Base-by-base conservation (phyloP, 805 yeast genomes). In the Scheffersomyces coipomensis region DNA sequence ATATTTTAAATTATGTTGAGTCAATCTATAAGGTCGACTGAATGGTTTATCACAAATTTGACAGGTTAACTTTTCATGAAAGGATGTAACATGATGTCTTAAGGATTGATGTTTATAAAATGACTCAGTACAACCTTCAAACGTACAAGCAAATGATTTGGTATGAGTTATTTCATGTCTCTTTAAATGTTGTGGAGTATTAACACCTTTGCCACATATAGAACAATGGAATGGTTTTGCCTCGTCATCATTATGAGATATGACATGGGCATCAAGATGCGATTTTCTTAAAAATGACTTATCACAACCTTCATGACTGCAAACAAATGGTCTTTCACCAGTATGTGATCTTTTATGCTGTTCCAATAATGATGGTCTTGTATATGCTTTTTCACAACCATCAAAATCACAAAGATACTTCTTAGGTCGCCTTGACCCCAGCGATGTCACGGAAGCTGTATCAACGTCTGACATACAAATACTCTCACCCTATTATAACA, bases 161-260 rank as follows among this genome's bases (percentile, higher is more conserved):
- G 80, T 79, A 57, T 93, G 98, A 2, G 95, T 84, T 27, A 77
- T 73, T 61, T 83, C 88, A 58, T 93, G 99, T 38, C 96, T 73
- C 45, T 74, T 78, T 40, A 88, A 67, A 54, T 90, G 97, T 62
- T 93, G 98, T 37, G 58, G 59, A 0, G 96, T 75, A 37, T 81
- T 83, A 37, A 86, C 83, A 3, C 96, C 96, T 59, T 88, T 89
- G 1, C 83, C 82, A 56, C 99, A 93, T 1, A 72, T 56, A 0
- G 79, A 59, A 53, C 98, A 90, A 30, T 72, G 76, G 54, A 75
- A 81, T 0, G 96, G 96, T 51, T 85, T 86, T 3, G 72, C 76
- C 1, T 66, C 71, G 18, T 59, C 62, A 2, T 44, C 43, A 5
- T 67, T 52, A 55, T 90, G 97, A 15, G 88, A 78, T 18, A 84